Conservation (phyloP, 495 filamentous ascomycete species). For the Daldinia grandis region DNA sequence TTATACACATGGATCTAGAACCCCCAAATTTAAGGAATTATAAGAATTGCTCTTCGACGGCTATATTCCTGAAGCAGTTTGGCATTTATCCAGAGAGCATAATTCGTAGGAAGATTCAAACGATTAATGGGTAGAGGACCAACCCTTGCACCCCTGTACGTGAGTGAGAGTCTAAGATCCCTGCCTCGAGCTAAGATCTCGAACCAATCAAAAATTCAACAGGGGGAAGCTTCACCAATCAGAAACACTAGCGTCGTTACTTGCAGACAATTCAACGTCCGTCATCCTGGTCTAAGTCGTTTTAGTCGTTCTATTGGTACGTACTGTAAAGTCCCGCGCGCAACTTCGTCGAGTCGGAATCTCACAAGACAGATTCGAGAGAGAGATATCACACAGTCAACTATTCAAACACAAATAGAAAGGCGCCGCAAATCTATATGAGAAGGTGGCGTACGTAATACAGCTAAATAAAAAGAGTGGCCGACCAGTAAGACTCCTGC, state of each 20-base stretch:
- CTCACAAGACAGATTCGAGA: neutral
- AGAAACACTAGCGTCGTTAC: slow-evolving; percentile 42
- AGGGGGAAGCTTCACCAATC: slow-evolving; percentile 35
- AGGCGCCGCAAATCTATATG: neutral
- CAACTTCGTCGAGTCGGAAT: neutral
- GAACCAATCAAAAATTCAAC: slow-evolving; percentile 24
- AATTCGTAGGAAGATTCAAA: slow-evolving; percentile 27
- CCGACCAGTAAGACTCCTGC: neutral
- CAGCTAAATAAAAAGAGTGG: neutral
- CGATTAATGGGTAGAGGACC: slow-evolving; percentile 7
- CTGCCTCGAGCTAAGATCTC: slow-evolving; percentile 11
- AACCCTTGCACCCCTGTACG: slow-evolving; percentile 19
- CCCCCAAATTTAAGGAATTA: neutral
- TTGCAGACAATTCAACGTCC: slow-evolving; percentile 35
- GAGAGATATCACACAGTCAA: neutral
- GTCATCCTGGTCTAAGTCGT: slow-evolving; percentile 30
- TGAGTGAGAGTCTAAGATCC: slow-evolving; percentile 18
- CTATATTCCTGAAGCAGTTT: neutral
- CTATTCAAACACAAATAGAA: neutral
- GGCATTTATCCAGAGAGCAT: slow-evolving; percentile 19
- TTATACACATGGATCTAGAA: neutral
- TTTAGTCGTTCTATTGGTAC: slow-evolving; percentile 6
- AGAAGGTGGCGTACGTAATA: neutral
- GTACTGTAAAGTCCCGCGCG: slow-evolving; percentile 12
- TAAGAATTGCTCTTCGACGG: neutral